Evolutionary conservation across 2,329 filamentous ascomycete genomes (phyloP), one percentile per base, ranked within the genome.

Genomic region (Neofusicoccum kwambonambiense): DNA sequence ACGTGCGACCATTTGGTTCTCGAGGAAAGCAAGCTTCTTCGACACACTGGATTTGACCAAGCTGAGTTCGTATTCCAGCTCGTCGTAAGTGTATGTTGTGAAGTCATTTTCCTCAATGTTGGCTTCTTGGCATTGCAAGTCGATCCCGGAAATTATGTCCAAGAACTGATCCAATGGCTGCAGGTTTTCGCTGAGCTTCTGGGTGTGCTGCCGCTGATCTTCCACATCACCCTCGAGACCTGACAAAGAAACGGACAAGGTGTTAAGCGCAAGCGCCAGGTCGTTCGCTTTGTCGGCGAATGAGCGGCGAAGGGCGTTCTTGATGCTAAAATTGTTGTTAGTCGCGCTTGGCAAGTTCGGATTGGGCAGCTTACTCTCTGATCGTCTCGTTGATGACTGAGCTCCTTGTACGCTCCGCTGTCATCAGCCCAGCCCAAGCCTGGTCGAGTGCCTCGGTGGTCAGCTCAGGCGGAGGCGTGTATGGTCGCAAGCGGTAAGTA

Each of bases 21-120:
- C 94, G 64, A 99, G 83, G 81, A 99, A 99, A 49, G 91, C 90
- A 64, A 98, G 86, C 80, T 99, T 99, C 83, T 98, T 99, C 69
- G 93, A 90, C 34, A 98, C 94, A 11, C 91, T 95, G 35, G 91
- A 90, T 75, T 93, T 93, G 65, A 98, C 95, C 35, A 99, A 85
- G 15, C 92, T 89, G 65, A 98, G 85, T 79, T 99, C 95, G 79
- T 99, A 99, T 66, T 89, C 88, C 47, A 99, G 85, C 79, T 99
- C 95, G 75, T 99, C 95, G 76, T 98, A 95, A 9, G 94, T 97
- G 79, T 98, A 98, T 8, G 94, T 98, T n/a, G 95, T 99, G 77
- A 95, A 98, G 81, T 99, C 95, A 78, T 99, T 99, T 74, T 99
- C 95, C 78, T 99, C 95, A 68, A 99, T 97, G 76, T 99, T 98